Evolutionary conservation across 2,329 filamentous ascomycete genomes (phyloP).

Genomic region (Paecilomyces sp.): DNA sequence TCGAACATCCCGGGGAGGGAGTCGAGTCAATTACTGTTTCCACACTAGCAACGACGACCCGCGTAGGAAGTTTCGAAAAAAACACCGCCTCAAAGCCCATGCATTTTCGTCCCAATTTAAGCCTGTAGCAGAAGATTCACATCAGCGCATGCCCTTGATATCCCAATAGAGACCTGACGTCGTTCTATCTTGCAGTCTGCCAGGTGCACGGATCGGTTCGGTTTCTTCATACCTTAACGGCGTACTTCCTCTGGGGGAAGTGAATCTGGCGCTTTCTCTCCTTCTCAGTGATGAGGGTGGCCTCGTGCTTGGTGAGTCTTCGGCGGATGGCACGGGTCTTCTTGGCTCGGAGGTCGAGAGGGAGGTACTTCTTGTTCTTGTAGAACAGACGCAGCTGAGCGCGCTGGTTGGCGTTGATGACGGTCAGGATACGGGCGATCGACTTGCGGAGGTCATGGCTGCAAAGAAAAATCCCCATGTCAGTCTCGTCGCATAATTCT

Average conservation of each 20-base stretch:
- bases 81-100: slow-evolving; percentile 24
- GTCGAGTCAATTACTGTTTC: slow-evolving; percentile 23
- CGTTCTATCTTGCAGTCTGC: not conserved
- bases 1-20: slow-evolving; percentile 21
- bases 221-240: slow-evolving; percentile 75
- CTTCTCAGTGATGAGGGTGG: slow-evolving; percentile 78
- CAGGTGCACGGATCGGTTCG: slow-evolving; percentile 2
- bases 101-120: slow-evolving; percentile 18
- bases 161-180: not conserved
- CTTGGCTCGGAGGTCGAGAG: slow-evolving; percentile 97
- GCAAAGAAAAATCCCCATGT: slow-evolving; percentile 19
- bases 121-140: slow-evolving; percentile 14
- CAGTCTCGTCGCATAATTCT: slow-evolving; percentile 10
- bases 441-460: slow-evolving; percentile 99
- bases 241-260: slow-evolving; percentile 98
- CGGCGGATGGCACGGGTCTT: slow-evolving; percentile 97
- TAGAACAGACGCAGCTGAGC: slow-evolving; percentile 98
- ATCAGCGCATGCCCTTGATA: slow-evolving; percentile 1
- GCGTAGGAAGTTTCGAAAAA: slow-evolving; percentile 8
- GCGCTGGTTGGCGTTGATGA: slow-evolving; percentile 99
- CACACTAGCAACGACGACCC: slow-evolving; percentile 23
- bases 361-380: slow-evolving; percentile 99
- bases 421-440: slow-evolving; percentile 95
- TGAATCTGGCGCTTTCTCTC: slow-evolving; percentile 91
- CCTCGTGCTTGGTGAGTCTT: slow-evolving; percentile 87